These are phyloP conservation scores for Monilinia fructicola DNA, from an alignment of 2,329 filamentous ascomycete species.

Conservation along the genomic window DNA sequence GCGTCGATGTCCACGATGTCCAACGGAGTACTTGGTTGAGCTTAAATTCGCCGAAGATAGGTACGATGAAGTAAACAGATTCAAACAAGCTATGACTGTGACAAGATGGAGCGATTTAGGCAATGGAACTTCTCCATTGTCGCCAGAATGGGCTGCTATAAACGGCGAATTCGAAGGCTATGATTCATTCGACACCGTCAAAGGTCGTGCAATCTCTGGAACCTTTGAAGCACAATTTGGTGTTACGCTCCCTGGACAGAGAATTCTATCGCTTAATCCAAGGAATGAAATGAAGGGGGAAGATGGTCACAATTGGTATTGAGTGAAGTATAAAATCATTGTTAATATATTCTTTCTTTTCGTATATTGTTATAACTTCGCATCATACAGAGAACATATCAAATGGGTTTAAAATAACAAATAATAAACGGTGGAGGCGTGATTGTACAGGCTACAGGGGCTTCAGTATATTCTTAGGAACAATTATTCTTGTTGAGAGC, in stretches of 20 bases:
- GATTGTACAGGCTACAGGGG: background rate
- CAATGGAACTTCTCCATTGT: conserved; percentile 51
- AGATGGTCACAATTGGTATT: conserved; percentile 59
- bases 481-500: background rate
- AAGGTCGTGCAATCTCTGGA: conserved; percentile 56
- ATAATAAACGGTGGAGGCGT: background rate
- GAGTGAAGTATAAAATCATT: conserved; percentile 27
- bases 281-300: conserved; percentile 54
- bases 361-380: background rate
- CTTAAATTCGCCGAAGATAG: conserved; percentile 58
- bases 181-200: conserved; percentile 54
- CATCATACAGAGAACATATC: background rate
- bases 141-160: conserved; percentile 56
- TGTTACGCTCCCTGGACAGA: conserved; percentile 55
- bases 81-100: conserved; percentile 60
- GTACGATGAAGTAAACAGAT: conserved; percentile 46
- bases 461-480: background rate
- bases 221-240: conserved; percentile 58
- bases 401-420: background rate
- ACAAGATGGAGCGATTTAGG: conserved; percentile 63
- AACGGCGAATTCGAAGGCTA: conserved; percentile 49
- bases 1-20: conserved; percentile 60
- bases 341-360: background rate
- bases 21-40: conserved; percentile 62
- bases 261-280: conserved; percentile 59